Evolutionary conservation across 225 moss, liverwort and hornwort genomes (phyloP), one percentile per base, ranked within the genome.

Genomic region (Sphagnum contortum): DNA sequence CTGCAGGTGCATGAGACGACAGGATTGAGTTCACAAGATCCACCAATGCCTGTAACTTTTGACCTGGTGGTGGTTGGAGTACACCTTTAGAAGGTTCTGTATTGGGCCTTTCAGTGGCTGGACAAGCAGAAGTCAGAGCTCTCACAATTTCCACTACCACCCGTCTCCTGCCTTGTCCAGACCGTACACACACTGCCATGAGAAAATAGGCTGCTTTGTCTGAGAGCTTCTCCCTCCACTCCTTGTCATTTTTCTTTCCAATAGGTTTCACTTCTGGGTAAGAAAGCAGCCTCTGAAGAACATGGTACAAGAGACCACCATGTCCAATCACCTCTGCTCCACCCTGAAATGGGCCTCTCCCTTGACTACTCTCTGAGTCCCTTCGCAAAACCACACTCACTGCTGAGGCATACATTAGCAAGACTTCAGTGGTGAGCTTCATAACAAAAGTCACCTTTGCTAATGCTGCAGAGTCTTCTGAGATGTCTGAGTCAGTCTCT

Each of bases 21-120:
- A 95, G 89, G 48, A 95, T 88, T 67, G 88, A 91, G 46, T 89
- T 95, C 48, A 87, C 91, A 76, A 95, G 91, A 78, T 95, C 94
- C 47, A 95, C 91, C 63, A 95, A 86, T 6, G 87, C 91, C 60
- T 78, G 74, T 13, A 91, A 84, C 80, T 89, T 95, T 69, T 81
- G 89, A 55, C 82, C 88, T 4, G 91, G 89, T 5, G 73, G 74
- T 65, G 89, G 91, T 56, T 82, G 74, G 10, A 68, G 79, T 68
- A 76, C 85, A 13, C 29, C 59, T 49, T 69, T 55, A 47, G 69
- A 78, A 12, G 78, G 51, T 61, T 82, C 94, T 69, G 74, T 53
- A 65, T 71, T 78, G 55, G 81, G 62, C 50, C 74, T 67, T 3
- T 49, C 65, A 50, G 72, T 81, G 12, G 86, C 82, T 58, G 89